Conservation (phyloP, 768 basidiomycete genomes). For the Inosperma sp. region DNA sequence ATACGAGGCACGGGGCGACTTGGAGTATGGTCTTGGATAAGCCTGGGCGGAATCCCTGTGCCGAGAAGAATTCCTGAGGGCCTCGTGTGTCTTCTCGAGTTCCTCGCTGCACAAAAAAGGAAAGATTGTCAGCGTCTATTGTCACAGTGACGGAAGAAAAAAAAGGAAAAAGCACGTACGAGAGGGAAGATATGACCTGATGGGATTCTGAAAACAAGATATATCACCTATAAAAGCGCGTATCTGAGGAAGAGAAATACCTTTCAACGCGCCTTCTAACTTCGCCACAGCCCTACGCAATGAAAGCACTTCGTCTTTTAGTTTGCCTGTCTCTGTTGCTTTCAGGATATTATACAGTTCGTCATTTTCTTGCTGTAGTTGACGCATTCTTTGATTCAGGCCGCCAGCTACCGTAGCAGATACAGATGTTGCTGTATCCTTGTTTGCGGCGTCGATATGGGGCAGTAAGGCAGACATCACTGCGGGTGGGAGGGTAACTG, state of each 20-base stretch:
- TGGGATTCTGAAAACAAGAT: constrained; percentile 60
- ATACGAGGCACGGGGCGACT: constrained; percentile 4
- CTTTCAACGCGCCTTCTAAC: constrained; percentile 72
- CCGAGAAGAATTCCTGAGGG: constrained; percentile 41
- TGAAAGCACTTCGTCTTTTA: constrained; percentile 77
- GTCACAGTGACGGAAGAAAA: constrained; percentile 7
- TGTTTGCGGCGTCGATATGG: constrained; percentile 48
- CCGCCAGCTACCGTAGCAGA: constrained; percentile 65
- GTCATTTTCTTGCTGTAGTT: constrained; percentile 84
- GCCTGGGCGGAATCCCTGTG: constrained; percentile 29
- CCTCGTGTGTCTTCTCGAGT: constrained; percentile 70
- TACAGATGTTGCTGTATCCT: constrained; percentile 28
- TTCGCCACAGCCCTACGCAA: constrained; percentile 62
- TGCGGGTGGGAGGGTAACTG: constrained; percentile 66
- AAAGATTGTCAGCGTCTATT: constrained; percentile 13
- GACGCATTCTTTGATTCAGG: constrained; percentile 64
- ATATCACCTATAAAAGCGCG: constrained; percentile 12
- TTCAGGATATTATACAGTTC: constrained; percentile 76
- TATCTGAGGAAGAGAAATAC: constrained; percentile 34
- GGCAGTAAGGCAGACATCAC: constrained; percentile 65
- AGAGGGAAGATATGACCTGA: constrained; percentile 59
- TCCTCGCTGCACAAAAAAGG: constrained; percentile 50
- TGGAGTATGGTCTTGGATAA: constrained; percentile 7
- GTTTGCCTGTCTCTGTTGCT: constrained; percentile 67
- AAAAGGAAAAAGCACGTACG: constrained; percentile 47